Evolutionary conservation across 768 basidiomycete genomes (phyloP), one percentile per base, ranked within the genome.

Genomic region (Krasilnikovozyma curviuscula): DNA sequence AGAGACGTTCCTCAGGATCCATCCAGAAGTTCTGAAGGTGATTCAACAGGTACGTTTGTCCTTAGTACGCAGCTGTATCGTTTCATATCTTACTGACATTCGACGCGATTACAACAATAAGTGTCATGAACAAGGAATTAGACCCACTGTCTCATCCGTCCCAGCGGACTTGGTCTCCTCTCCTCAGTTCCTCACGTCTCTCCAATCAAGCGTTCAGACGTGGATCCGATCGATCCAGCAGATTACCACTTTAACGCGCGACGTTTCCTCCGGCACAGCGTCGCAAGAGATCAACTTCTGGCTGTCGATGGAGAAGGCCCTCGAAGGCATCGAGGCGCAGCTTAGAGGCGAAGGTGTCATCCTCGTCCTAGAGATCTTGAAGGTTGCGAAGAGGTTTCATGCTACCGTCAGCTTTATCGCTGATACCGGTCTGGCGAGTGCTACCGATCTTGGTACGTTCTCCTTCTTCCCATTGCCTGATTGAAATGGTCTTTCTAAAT

Each of bases 241-340:
- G 0, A 88, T 97, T 43, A 97, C 93, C 6, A 93, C 91, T 62
- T 75, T 98, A n/a, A 79, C 76, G 2, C 71, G 93, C 21, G 91
- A 97, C 58, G 91, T 97, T 28, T 71, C 78, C 0, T 83, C 83
- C 5, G 91, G 91, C 2, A 97, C 91, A 0, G 91, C 93, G 2
- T 89, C 85, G 0, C 93, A 98, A 60, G 93, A 97, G 63, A 88
- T 98, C 70, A 97, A 97, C 65, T 97, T 98, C 59, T 97, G 93
- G 93, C 70, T 97, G 21, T 83, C 80, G 62, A 72, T 98, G 63
- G 93, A 98, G 63, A 71, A 83, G 37, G 88, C 88, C 6, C 65
- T 98, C 54, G 93, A 97, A 59, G 81, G 76, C 0, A 97, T 97
- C 59, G 89, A 95, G 59, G 69, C 76, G 0, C 93, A 98, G 59